phyloP scores from a whole-genome alignment of 116 monocot genomes.

The Papilionanthe hybrid region DNA sequence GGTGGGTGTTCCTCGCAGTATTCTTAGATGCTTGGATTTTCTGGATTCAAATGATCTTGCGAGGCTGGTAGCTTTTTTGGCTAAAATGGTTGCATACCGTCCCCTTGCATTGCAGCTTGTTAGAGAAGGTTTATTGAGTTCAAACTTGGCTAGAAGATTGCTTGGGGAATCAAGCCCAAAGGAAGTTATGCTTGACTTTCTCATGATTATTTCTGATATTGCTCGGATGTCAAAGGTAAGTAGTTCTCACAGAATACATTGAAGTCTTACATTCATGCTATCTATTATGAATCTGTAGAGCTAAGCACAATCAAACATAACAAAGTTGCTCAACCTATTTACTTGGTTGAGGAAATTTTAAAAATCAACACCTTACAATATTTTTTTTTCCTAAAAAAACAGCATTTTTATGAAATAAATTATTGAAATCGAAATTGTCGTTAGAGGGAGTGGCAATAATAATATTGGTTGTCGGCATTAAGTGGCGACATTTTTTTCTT shows the following conservation, averaged over 20 bases:
- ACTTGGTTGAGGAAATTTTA: too few species aligned
- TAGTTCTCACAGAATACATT: neutral
- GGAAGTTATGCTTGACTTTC: constrained; percentile 74
- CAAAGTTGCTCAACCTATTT: neutral
- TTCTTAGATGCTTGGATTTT: constrained; percentile 56
- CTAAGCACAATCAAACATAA: neutral
- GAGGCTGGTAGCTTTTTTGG: constrained; percentile 73
- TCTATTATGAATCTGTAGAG: neutral
- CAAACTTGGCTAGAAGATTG: constrained; percentile 40
- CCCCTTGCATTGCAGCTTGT: constrained; percentile 78
- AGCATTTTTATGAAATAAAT: too few species aligned
- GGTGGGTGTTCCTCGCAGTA: constrained; percentile 55
- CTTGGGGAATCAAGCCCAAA: constrained; percentile 42
- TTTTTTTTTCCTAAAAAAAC: too few species aligned
- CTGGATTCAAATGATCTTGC: constrained; percentile 52
- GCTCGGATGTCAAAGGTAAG: constrained; percentile 96
- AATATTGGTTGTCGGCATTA: too few species aligned
- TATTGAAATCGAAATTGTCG: too few species aligned
- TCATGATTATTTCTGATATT: constrained; percentile 98
- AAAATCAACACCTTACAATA: too few species aligned
- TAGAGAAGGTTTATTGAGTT: constrained; percentile 71
- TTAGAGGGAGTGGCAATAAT: too few species aligned
- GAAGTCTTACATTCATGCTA: neutral
- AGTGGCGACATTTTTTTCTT: too few species aligned
- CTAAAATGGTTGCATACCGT: constrained; percentile 91